Conservation (phyloP, 2,329 filamentous ascomycete species). For the Exophiala alcalophila region DNA sequence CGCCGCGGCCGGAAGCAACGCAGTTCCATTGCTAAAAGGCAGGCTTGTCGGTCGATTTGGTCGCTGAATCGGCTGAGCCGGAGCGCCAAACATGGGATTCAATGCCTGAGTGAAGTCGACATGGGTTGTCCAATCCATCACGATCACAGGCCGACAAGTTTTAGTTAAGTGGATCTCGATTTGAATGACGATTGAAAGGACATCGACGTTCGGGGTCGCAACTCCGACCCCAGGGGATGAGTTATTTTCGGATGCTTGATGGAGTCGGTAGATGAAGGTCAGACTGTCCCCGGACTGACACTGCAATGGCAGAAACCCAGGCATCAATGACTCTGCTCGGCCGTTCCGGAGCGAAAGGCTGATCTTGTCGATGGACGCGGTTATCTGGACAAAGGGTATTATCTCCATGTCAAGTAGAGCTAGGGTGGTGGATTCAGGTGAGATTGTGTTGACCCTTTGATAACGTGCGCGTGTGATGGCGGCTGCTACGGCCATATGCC, state of each 20-base stretch:
- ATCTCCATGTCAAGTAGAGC: slow-evolving; percentile 57
- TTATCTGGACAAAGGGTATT: slow-evolving; percentile 50
- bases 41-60: slow-evolving; percentile 46
- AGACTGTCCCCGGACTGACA: slow-evolving; percentile 56
- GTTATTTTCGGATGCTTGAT: slow-evolving; percentile 35
- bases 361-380: slow-evolving; percentile 50
- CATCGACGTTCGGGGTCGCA: slow-evolving; percentile 35
- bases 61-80: slow-evolving; percentile 46
- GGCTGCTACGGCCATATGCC: slow-evolving; percentile 55
- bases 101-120: slow-evolving; percentile 49
- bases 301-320: slow-evolving; percentile 38
- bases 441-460: slow-evolving; percentile 46
- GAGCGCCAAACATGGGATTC: slow-evolving; percentile 47
- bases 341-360: slow-evolving; percentile 49
- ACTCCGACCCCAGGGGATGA: slow-evolving; percentile 22
- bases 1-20: slow-evolving; percentile 12
- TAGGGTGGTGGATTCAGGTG: slow-evolving; percentile 47
- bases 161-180: slow-evolving; percentile 41
- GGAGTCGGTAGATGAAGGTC: slow-evolving; percentile 56
- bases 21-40: slow-evolving; percentile 31
- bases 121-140: slow-evolving; percentile 49
- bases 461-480: slow-evolving; percentile 57
- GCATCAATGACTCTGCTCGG: slow-evolving; percentile 44
- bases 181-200: slow-evolving; percentile 48
- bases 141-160: slow-evolving; percentile 43